Conservation (phyloP, 148 eudicot species). For the Suaeda aralocaspica region DNA sequence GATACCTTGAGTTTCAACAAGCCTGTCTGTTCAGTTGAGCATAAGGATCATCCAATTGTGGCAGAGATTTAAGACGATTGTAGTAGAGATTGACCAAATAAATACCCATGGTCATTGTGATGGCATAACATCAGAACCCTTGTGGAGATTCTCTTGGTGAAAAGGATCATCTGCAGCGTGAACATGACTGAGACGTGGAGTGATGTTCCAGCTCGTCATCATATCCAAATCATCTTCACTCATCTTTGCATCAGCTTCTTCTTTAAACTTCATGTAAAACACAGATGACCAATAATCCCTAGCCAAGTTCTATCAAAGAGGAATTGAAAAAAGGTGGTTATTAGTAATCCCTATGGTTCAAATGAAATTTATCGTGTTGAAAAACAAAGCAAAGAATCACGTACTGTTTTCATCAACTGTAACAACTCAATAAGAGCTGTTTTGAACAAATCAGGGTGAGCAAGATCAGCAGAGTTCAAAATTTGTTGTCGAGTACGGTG, state of each 20-base stretch:
- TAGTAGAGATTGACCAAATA: too few species aligned
- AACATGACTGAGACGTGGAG: constrained; percentile 64
- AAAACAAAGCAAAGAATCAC: constrained; percentile 14
- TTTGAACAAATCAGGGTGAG: constrained; percentile 65
- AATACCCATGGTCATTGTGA: too few species aligned
- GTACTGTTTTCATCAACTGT: constrained; percentile 73
- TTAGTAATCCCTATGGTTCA: neutral
- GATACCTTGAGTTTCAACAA: neutral
- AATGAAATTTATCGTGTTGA: neutral
- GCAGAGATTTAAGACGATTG: neutral
- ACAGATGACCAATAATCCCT: constrained; percentile 81
- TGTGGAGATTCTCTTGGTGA: constrained; percentile 51
- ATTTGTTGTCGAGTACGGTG: constrained; percentile 72
- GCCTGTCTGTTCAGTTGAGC: neutral
- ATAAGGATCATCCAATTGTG: neutral
- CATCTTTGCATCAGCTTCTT: constrained; percentile 39
- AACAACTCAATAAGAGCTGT: constrained; percentile 66
- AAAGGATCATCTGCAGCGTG: constrained; percentile 78
- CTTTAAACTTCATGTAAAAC: constrained; percentile 57
- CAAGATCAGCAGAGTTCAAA: constrained; percentile 61
- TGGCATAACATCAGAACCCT: constrained; percentile 20
- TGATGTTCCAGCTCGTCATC: constrained; percentile 50
- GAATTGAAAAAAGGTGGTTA: neutral
- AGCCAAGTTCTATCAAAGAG: constrained; percentile 54
- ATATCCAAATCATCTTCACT: constrained; percentile 49